phyloP scores from a whole-genome alignment of 2,329 filamentous ascomycete species.

The Penicillium sumatraense region DNA sequence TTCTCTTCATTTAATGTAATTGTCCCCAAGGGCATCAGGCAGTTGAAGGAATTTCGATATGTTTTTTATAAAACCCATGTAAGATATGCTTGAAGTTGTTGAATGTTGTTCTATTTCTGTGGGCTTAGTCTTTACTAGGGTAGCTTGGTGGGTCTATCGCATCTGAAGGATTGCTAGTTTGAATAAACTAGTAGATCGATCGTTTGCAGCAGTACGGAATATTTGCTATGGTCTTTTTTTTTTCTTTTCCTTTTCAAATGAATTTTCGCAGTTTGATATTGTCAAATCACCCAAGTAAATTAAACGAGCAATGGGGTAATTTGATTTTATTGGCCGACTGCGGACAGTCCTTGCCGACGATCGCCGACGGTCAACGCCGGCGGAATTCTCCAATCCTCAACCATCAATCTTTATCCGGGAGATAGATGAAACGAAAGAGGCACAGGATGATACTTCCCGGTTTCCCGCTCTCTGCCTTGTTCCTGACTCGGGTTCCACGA shows the following conservation, averaged over 20 bases:
- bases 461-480: not conserved
- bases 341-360: not conserved
- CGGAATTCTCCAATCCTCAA: too few species aligned
- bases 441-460: not conserved
- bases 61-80: too few species aligned
- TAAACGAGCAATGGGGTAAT: not conserved
- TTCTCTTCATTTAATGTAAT: too few species aligned
- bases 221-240: not conserved
- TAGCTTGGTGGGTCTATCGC: not conserved
- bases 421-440: not conserved
- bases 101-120: too few species aligned
- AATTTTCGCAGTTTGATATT: too few species aligned
- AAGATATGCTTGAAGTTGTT: too few species aligned
- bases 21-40: too few species aligned
- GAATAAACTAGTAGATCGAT: not conserved
- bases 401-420: too few species aligned
- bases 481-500: not conserved
- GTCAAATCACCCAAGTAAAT: not conserved
- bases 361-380: not conserved
- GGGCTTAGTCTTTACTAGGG: too few species aligned
- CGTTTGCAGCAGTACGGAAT: not conserved
- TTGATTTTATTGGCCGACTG: not conserved
- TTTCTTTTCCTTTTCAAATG: not conserved
- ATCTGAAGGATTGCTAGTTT: not conserved
- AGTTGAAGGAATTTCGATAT: too few species aligned